phyloP scores from a whole-genome alignment of 495 filamentous ascomycete genomes.

The Hypoxylon perforatum region DNA sequence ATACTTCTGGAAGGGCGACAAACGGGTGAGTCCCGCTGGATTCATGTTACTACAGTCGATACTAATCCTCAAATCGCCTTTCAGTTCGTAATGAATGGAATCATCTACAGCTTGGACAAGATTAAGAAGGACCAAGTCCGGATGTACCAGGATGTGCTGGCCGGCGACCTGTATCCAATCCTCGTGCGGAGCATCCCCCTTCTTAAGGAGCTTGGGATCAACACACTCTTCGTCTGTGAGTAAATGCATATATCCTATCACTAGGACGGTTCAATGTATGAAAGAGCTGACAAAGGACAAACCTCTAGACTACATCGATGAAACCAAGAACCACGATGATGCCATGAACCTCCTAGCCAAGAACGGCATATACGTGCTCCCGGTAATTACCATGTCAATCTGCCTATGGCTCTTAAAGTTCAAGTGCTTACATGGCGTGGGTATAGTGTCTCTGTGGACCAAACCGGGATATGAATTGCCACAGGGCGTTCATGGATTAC shows the following conservation, averaged over 20 bases:
- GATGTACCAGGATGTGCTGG: slow-evolving; percentile 58
- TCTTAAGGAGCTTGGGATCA: slow-evolving; percentile 70
- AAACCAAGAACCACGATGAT: slow-evolving; percentile 66
- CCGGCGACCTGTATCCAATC: slow-evolving; percentile 55
- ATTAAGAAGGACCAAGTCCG: slow-evolving; percentile 39
- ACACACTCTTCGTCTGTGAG: slow-evolving; percentile 68
- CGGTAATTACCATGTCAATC: slow-evolving; percentile 60
- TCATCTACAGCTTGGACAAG: slow-evolving; percentile 68
- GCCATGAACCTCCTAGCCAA: slow-evolving; percentile 76
- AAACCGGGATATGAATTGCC: slow-evolving; percentile 67
- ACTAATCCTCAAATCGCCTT: neutral
- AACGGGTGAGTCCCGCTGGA: slow-evolving; percentile 20
- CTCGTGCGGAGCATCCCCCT: slow-evolving; percentile 73
- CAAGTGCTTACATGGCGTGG: slow-evolving; percentile 1
- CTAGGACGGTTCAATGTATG: neutral
- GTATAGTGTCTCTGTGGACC: slow-evolving; percentile 60
- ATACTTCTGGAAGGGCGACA: slow-evolving; percentile 30
- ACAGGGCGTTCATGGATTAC: slow-evolving; percentile 63
- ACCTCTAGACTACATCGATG: slow-evolving; percentile 69
- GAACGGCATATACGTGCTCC: slow-evolving; percentile 79
- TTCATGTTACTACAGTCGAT: neutral
- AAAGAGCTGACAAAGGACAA: neutral
- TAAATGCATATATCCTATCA: neutral
- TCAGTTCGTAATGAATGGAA: slow-evolving; percentile 76
- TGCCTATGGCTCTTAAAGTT: neutral